phyloP scores from a whole-genome alignment of 805 yeast genomes.

The Candida odintsovae region DNA sequence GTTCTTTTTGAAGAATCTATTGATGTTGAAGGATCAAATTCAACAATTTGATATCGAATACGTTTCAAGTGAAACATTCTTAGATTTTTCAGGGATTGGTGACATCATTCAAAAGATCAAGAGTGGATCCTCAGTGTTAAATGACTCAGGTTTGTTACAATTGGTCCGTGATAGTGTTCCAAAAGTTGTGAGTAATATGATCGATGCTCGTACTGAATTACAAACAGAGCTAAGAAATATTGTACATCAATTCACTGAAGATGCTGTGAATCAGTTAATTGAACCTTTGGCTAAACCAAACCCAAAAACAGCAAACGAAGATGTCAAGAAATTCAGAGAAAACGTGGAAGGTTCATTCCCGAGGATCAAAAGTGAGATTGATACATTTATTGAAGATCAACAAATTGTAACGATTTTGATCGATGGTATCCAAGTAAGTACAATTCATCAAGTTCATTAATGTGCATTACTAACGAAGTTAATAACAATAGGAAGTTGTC shows the following conservation, averaged over 20 bases:
- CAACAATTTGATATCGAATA: constrained; percentile 75
- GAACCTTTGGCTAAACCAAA: constrained; percentile 33
- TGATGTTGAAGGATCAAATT: constrained; percentile 64
- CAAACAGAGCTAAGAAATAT: constrained; percentile 66
- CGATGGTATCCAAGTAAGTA: constrained; percentile 48
- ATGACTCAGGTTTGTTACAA: constrained; percentile 28
- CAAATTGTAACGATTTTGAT: constrained; percentile 46
- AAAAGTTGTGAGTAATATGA: constrained; percentile 71
- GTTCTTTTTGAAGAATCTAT: constrained; percentile 65
- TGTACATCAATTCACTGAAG: constrained; percentile 63
- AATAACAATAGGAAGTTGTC: constrained; percentile 36
- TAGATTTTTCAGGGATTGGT: constrained; percentile 77
- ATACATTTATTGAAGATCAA: constrained; percentile 48
- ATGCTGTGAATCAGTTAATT: constrained; percentile 43
- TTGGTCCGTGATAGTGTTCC: constrained; percentile 70
- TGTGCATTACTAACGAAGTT: constrained; percentile 1
- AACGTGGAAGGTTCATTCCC: constrained; percentile 52
- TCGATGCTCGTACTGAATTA: constrained; percentile 71
- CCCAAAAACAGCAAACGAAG: constrained; percentile 25
- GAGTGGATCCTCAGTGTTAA: constrained; percentile 22
- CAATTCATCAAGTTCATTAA: background rate
- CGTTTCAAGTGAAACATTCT: constrained; percentile 60
- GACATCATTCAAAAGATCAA: constrained; percentile 41
- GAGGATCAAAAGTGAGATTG: constrained; percentile 45
- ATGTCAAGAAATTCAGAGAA: constrained; percentile 38